Percentiles rank a stretch among this genome's conserved stretches.
These are phyloP conservation scores for Beauveria pseudobassiana DNA, from an alignment of 2,329 filamentous ascomycete genomes.

Conservation along the genomic window DNA sequence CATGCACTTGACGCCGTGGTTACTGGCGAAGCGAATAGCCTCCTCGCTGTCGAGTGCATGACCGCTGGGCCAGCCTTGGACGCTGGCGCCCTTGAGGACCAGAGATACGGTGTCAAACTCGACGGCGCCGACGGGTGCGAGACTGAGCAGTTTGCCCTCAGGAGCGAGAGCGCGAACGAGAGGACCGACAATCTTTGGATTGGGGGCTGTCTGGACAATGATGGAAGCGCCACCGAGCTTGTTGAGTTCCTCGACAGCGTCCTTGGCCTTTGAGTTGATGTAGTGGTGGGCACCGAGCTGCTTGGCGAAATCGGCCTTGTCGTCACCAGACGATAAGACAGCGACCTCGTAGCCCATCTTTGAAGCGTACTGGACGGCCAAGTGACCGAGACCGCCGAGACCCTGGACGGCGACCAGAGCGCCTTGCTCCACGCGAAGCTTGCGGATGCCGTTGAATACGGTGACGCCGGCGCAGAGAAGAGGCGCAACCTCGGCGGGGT, in stretches of 20 bases:
- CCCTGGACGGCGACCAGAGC: slow-evolving; percentile 56
- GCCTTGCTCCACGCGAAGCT: slow-evolving; percentile 44
- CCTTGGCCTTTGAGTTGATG: slow-evolving; percentile 43
- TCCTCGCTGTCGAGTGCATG: slow-evolving; percentile 57
- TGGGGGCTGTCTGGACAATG: slow-evolving; percentile 57
- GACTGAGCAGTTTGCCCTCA: slow-evolving; percentile 51
- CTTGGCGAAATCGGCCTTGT: slow-evolving; percentile 60
- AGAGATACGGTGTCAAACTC: slow-evolving; percentile 35
- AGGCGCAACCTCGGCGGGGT: slow-evolving; percentile 47
- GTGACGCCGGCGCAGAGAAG: slow-evolving; percentile 60
- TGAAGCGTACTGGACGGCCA: slow-evolving; percentile 68
- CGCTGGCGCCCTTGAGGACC: slow-evolving; percentile 44
- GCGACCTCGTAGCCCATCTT: slow-evolving; percentile 70
- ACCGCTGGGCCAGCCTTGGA: slow-evolving; percentile 58
- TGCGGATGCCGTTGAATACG: slow-evolving; percentile 52
- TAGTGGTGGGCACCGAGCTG: slow-evolving; percentile 37
- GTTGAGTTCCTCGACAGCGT: slow-evolving; percentile 40
- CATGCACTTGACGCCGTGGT: slow-evolving; percentile 56
- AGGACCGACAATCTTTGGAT: slow-evolving; percentile 44
- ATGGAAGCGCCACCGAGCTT: slow-evolving; percentile 54
- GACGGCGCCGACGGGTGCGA: slow-evolving; percentile 43
- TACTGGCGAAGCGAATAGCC: slow-evolving; percentile 56
- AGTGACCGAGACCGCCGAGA: slow-evolving; percentile 67
- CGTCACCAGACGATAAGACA: slow-evolving; percentile 57
- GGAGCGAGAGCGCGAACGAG: slow-evolving; percentile 46